These are phyloP conservation scores for Clarireedia paspali DNA, from an alignment of 2,329 filamentous ascomycete genomes.

Conservation along the genomic window DNA sequence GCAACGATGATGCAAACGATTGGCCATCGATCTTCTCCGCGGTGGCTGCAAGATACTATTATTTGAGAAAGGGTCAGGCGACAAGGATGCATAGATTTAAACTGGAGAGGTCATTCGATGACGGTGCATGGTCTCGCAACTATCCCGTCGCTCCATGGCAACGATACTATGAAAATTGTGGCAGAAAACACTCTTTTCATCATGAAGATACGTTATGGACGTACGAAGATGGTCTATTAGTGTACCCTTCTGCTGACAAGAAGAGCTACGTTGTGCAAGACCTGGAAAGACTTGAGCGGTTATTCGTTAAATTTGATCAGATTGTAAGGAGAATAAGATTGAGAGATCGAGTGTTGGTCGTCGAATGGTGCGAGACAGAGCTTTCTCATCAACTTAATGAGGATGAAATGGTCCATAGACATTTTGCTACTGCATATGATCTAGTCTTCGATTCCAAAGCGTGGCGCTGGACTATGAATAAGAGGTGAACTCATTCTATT, in stretches of 20 bases:
- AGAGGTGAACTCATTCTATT: conserved; percentile 34
- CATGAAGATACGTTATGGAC: conserved; percentile 45
- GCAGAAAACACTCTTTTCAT: conserved; percentile 36
- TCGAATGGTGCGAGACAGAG: conserved; percentile 54
- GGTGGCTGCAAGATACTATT: conserved; percentile 47
- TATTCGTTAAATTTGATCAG: conserved; percentile 46
- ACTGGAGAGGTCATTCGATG: conserved; percentile 31
- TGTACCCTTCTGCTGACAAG: conserved; percentile 37
- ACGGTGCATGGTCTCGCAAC: conserved; percentile 21
- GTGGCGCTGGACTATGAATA: conserved; percentile 36
- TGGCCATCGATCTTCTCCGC: conserved; percentile 40
- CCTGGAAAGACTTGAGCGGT: conserved; percentile 36
- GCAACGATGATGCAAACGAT: conserved; percentile 13
- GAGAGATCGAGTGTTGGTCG: conserved; percentile 44
- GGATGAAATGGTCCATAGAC: conserved; percentile 43
- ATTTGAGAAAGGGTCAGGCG: conserved; percentile 42
- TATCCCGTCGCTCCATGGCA: conserved; percentile 39
- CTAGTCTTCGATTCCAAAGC: conserved; percentile 27
- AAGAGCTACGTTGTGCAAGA: conserved; percentile 41
- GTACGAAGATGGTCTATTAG: conserved; percentile 44
- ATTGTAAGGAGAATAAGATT: conserved; percentile 48
- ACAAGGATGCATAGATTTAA: conserved; percentile 38
- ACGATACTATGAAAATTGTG: conserved; percentile 31
- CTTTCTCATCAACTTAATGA: conserved; percentile 45
- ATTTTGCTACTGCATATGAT: conserved; percentile 54